Base-by-base conservation (phyloP, 108 stramenopile genomes). In the Schizochytrium sp. region DNA sequence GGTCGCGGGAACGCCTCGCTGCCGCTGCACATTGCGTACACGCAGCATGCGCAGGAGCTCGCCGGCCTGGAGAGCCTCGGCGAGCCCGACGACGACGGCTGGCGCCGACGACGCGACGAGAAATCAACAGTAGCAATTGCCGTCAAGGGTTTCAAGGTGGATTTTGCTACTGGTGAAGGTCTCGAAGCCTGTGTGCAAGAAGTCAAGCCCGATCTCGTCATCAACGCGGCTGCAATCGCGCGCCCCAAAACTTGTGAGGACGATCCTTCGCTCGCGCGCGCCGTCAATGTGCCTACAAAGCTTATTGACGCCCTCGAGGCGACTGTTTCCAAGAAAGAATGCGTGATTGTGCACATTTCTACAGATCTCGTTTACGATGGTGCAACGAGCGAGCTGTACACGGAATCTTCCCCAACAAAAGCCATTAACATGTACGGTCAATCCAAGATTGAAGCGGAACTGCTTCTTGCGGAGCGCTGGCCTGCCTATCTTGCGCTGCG, bases 281-380 rank as follows among this genome's bases (percentile, higher is more conserved):
- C 76, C n/a, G 51, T 83, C 19, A 83, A 83, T 34, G 76, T 83
- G 6, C 76, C 76, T 1, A 25, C 76, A 14, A 47, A 53, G 76
- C 76, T 83, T 6, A 45, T 83, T 12, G 51, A 83, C 2, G 76
- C 76, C 12, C 76, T 83, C n/a, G 28, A 83, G 28, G 45, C 45
- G 6, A 45, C 76, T 10, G 41, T 8, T 1, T 23, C 25, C 8
- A 43, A 53, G n/a, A 69, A 34, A 0, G 76, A 83, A 18, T 25
- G 23, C 51, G 45, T 83, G 1, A 34, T 83, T 1, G 51, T 83
- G 19, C 76, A 83, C 2, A 83, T 83, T 25, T 53, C 48, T 23
- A 83, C 76, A 53, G 76, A 83, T 45, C 51, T 83, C 5, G 76
- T 83, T 0, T 83, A 83, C 51, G 76, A 83, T 28, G 76, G 76